Evolutionary conservation across 2,329 filamentous ascomycete genomes (phyloP).

Genomic region (Fusarium aywerte): DNA sequence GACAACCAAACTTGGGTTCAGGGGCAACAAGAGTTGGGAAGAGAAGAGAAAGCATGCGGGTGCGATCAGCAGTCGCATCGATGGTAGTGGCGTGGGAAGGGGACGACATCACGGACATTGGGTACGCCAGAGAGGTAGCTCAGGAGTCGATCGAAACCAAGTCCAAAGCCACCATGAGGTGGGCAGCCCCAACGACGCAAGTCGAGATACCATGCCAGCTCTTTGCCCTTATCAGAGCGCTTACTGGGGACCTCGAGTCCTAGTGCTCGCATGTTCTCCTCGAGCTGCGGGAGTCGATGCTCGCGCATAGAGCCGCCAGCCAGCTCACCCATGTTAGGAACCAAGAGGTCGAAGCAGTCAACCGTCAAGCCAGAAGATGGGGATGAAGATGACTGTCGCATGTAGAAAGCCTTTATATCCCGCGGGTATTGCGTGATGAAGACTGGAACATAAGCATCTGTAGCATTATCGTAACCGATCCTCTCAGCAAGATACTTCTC

Average conservation of each 20-base stretch:
- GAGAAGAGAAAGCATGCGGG: not conserved
- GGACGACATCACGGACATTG: slow-evolving; percentile 85
- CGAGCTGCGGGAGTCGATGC: slow-evolving; percentile 74
- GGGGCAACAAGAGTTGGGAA: not conserved
- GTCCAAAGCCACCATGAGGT: slow-evolving; percentile 88
- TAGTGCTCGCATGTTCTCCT: slow-evolving; percentile 75
- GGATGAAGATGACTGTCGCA: slow-evolving; percentile 54
- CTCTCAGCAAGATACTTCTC: slow-evolving; percentile 84
- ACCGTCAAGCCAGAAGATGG: slow-evolving; percentile 66
- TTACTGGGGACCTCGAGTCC: slow-evolving; percentile 63
- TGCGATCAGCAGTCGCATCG: slow-evolving; percentile 66
- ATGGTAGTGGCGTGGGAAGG: slow-evolving; percentile 81
- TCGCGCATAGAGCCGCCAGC: slow-evolving; percentile 92
- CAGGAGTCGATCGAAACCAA: slow-evolving; percentile 88
- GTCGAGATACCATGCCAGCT: slow-evolving; percentile 86
- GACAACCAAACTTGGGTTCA: not conserved
- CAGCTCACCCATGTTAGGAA: slow-evolving; percentile 87
- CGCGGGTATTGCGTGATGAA: slow-evolving; percentile 96
- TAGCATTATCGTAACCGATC: slow-evolving; percentile 63
- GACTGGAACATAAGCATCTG: slow-evolving; percentile 69
- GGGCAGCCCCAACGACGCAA: slow-evolving; percentile 90
- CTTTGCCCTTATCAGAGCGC: slow-evolving; percentile 44
- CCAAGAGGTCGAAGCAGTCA: slow-evolving; percentile 89
- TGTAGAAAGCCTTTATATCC: slow-evolving; percentile 88
- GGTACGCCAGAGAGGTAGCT: slow-evolving; percentile 84